Base-by-base conservation (phyloP, 441 rosid genomes). In the Dalechampia spathulata region DNA sequence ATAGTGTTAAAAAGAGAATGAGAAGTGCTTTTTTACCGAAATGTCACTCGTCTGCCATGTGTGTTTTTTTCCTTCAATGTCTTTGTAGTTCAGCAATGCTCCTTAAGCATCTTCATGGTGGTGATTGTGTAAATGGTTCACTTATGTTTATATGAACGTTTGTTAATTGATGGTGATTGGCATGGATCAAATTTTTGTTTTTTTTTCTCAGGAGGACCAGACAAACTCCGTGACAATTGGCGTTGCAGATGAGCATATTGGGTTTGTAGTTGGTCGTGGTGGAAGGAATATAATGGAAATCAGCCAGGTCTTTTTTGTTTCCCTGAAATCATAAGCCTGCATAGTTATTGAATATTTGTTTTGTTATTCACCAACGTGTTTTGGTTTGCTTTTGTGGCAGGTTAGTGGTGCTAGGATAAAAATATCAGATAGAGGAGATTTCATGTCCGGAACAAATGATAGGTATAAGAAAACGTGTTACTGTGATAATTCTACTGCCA, bases 231-330 rank as follows among this genome's bases (percentile, higher is more conserved):
- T 84, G 77, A 87, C 95, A 25, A 84, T 90, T 50, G 99, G 96
- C 52, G 83, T 90, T 58, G 75, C 92, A 14, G 97, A 94, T 71
- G 99, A 79, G 65, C 95, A 84, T 75, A 80, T 87, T 23, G 99
- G 97, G 22, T 62, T 90, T 71, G 88, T 94, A 67, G 88, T 90
- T 67, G 98, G 99, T 49, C 97, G 97, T 20, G 95, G 96, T 64
- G 99, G 99, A 72, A 80, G 97, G 77, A 94, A 86, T 66, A 83
- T 90, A 60, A 77, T 80, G 90, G 96, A 90, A 54, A 94, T 94
- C 64, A 90, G 83, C 67, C 97, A 90, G 99, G 99, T 92, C 49
- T 15, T 42, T 54, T n/a, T n/a, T n/a, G n/a, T n/a, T n/a, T n/a
- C n/a, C n/a, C n/a, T n/a, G n/a, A n/a, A n/a, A n/a, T n/a, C n/a